A percentile compares a stretch with the other conserved stretches of the same genome.
Conservation (phyloP, 768 basidiomycete species). For the Kwoniella mangroviensis region DNA sequence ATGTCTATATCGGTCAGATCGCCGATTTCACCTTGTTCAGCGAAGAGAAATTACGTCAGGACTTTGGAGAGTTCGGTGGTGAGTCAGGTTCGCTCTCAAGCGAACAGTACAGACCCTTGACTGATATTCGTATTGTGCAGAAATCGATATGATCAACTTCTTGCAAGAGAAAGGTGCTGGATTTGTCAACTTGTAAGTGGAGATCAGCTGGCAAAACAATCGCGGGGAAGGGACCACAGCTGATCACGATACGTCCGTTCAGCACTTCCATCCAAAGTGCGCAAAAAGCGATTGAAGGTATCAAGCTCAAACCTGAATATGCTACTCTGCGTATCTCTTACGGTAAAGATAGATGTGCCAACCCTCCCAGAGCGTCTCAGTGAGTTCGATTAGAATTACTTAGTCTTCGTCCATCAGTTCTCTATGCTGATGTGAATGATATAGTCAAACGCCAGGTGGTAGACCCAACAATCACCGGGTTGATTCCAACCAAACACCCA, state of each 20-base stretch:
- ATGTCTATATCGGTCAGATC: conserved; percentile 94
- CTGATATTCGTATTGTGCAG: conserved; percentile 53
- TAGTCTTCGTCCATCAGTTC: too few relatives aligned
- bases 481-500: conserved; percentile 20
- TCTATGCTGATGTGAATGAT: neutral
- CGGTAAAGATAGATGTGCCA: conserved; percentile 94
- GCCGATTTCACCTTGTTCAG: conserved; percentile 92
- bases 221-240: neutral
- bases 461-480: conserved; percentile 9
- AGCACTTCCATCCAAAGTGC: conserved; percentile 46
- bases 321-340: conserved; percentile 85
- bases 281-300: conserved; percentile 95
- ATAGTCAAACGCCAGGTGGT: conserved; percentile 24
- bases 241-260: neutral
- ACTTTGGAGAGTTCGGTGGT: conserved; percentile 89
- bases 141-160: conserved; percentile 96
- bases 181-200: conserved; percentile 61
- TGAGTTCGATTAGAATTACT: conserved; percentile 2
- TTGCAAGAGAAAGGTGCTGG: conserved; percentile 90
- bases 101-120: neutral
- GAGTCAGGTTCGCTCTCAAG: conserved; percentile 18
- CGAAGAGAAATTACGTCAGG: conserved; percentile 85
- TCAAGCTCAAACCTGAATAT: conserved; percentile 88
- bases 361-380: conserved; percentile 65
- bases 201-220: conserved; percentile 9